Evolutionary conservation across 2,329 filamentous ascomycete genomes (phyloP).

Genomic region (Claviceps sp.): DNA sequence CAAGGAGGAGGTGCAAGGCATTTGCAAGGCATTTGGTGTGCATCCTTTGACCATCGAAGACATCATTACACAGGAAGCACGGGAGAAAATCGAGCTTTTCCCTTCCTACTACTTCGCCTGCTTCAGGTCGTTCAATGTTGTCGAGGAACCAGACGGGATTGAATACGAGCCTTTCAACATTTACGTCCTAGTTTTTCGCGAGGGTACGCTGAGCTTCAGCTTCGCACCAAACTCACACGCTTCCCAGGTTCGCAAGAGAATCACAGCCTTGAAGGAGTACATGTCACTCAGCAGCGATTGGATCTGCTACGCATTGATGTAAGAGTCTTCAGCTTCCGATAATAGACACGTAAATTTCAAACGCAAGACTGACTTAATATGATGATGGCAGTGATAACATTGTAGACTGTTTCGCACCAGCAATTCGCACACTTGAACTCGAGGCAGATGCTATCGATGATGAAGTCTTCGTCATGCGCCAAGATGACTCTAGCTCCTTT

Average conservation of each 20-base stretch:
- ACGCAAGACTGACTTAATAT: neutral
- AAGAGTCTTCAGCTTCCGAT: constrained; percentile 22
- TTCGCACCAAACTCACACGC: constrained; percentile 82
- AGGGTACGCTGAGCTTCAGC: constrained; percentile 89
- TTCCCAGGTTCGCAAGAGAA: constrained; percentile 77
- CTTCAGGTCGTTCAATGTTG: constrained; percentile 80
- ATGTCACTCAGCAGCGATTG: constrained; percentile 91
- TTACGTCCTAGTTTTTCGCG: constrained; percentile 91
- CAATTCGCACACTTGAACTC: constrained; percentile 73
- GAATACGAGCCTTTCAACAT: constrained; percentile 93
- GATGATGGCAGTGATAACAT: constrained; percentile 65
- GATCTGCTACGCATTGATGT: constrained; percentile 98
- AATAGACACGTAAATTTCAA: neutral
- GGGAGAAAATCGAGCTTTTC: constrained; percentile 97
- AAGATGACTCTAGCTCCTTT: constrained; percentile 79
- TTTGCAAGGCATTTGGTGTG: constrained; percentile 90
- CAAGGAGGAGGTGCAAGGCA: constrained; percentile 72
- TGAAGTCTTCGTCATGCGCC: constrained; percentile 80
- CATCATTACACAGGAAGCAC: constrained; percentile 86
- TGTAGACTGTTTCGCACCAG: constrained; percentile 85
- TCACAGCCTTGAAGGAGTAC: constrained; percentile 86
- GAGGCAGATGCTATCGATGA: constrained; percentile 93
- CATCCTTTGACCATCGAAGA: constrained; percentile 94
- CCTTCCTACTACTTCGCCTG: constrained; percentile 96
- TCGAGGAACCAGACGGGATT: constrained; percentile 63